phyloP scores from a whole-genome alignment of 2,329 filamentous ascomycete species.

The Corynespora cassiicola region DNA sequence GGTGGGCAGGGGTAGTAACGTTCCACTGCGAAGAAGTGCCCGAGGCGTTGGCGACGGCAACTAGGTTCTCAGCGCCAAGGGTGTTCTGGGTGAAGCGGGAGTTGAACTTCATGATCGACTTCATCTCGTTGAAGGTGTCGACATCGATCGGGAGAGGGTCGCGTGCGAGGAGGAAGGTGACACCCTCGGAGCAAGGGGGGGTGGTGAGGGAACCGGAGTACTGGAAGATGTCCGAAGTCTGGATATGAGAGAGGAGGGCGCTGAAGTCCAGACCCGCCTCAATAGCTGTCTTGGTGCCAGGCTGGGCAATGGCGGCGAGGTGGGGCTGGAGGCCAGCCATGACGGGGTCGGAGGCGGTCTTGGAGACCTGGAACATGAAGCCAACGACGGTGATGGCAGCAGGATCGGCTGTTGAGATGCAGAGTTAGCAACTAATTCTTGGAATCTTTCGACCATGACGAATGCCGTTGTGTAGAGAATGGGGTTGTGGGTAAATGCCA shows the following conservation, averaged over 20 bases:
- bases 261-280: conserved; percentile 51
- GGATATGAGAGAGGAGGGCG: conserved; percentile 46
- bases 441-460: background rate
- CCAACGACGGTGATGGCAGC: conserved; percentile 49
- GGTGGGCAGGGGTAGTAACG: background rate
- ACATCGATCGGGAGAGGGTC: conserved; percentile 57
- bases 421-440: conserved; percentile 6
- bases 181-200: conserved; percentile 65
- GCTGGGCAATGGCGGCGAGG: conserved; percentile 46
- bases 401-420: conserved; percentile 30
- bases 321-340: conserved; percentile 38
- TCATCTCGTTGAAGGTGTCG: conserved; percentile 58
- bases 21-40: too few relatives aligned
- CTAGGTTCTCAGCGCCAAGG: conserved; percentile 54
- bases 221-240: conserved; percentile 51
- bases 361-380: conserved; percentile 51
- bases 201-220: conserved; percentile 69
- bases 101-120: conserved; percentile 62
- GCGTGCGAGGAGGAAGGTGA: conserved; percentile 61
- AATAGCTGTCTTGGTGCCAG: conserved; percentile 46
- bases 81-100: conserved; percentile 61
- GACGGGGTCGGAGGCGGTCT: conserved; percentile 36
- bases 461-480: too few relatives aligned
- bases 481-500: conserved; percentile 5
- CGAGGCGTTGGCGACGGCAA: conserved; percentile 25